phyloP scores from a whole-genome alignment of 768 basidiomycete genomes.

The Agaricus subrufescens region DNA sequence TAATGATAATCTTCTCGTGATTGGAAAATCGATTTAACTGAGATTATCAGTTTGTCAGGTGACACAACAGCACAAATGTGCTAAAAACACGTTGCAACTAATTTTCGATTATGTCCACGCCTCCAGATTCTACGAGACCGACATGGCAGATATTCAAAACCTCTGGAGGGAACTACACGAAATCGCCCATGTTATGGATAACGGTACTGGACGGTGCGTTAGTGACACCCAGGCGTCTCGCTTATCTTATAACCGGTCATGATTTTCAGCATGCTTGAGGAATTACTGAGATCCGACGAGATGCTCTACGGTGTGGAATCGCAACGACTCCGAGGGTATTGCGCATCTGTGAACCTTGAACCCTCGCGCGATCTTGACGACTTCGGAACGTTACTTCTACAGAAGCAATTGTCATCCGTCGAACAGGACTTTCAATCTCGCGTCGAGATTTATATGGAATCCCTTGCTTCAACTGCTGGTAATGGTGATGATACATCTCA shows the following conservation, averaged over 20 bases:
- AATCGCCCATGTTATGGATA: constrained; percentile 13
- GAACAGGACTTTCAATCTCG: constrained; percentile 21
- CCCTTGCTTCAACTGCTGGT: constrained; percentile 1
- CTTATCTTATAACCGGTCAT: not conserved
- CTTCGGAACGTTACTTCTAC: constrained; percentile 22
- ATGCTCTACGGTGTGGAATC: constrained; percentile 32
- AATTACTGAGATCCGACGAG: constrained; percentile 25
- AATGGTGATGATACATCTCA: constrained; percentile 17
- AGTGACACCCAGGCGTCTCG: not conserved
- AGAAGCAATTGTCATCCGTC: constrained; percentile 21
- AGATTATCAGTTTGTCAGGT: not conserved
- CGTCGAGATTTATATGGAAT: constrained; percentile 9
- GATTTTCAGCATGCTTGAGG: constrained; percentile 20
- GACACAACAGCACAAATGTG: not conserved
- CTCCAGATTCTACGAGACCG: not conserved
- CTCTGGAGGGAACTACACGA: constrained; percentile 5
- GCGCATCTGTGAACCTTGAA: constrained; percentile 27
- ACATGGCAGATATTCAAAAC: constrained; percentile 4
- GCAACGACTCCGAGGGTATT: constrained; percentile 31
- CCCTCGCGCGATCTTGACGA: constrained; percentile 31
- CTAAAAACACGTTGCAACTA: not conserved
- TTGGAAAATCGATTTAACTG: not conserved
- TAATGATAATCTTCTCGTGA: not conserved
- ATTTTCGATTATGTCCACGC: not conserved
- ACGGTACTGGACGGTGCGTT: constrained; percentile 20